Evolutionary conservation across 306 rosid species (phyloP), one percentile per base, ranked within the genome.

Genomic region (Carpinus fangiana): DNA sequence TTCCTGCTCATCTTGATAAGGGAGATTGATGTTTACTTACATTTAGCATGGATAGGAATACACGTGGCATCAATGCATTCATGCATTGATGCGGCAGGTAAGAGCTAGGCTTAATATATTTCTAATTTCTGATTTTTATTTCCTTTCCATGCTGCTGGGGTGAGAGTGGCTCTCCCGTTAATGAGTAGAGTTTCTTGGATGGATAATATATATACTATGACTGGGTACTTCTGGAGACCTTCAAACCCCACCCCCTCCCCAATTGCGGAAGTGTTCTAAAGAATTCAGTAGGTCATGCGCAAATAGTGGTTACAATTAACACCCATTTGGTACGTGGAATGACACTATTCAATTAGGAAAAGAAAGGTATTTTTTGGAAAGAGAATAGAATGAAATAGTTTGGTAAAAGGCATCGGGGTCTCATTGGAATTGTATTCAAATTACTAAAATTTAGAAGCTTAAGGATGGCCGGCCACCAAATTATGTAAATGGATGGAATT

Each of bases 1-100:
- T 89, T 91, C 97, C 96, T 82, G 72, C 62, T 81, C 92, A 74
- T 91, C 89, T 74, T 76, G 88, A 79, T 76, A 80, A 74, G 91
- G 97, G 84, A 75, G 88, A 85, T 87, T 82, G 82, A 88, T 88
- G 94, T 88, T 86, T 88, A 83, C 89, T 80, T 91, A 85, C 82
- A 75, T 76, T 76, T 79, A 81, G 85, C 87, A 76, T 80, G 70
- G 78, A 78, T 83, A 89, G 91, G 90, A 82, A 82, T 84, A 89
- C 89, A 84, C 81, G 78, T 75, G 86, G 82, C 85, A 80, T 23
- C 26, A 23, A 23, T 53, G 34, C 34, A 31, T 84, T 89, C 87
- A 69, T 80, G 84, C 85, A 26, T 70, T 74, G 82, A 62, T 73
- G 78, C 76, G 61, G 80, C 82, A 70, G 85, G 77, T 74, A 83